Percentiles rank a stretch among this genome's conserved stretches.
Evolutionary conservation across 441 rosid genomes (phyloP).

Genomic region (Croton setiger): DNA sequence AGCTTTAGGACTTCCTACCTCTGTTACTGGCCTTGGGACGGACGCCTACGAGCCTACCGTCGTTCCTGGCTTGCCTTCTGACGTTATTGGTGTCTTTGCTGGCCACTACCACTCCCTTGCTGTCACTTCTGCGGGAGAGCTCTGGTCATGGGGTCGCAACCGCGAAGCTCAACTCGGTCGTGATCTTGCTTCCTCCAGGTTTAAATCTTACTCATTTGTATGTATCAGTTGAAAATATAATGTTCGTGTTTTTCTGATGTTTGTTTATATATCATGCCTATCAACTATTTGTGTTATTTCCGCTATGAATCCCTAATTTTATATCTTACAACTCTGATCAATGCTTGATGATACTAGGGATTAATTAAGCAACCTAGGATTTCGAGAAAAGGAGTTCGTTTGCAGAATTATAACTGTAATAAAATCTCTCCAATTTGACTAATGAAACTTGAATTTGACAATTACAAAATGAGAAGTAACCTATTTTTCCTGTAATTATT

Average conservation of each 20-base stretch:
- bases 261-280: not conserved
- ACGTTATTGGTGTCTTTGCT: conserved; percentile 43
- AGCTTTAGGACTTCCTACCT: conserved; percentile 63
- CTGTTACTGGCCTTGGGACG: conserved; percentile 42
- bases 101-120: conserved; percentile 97
- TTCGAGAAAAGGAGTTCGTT: too few relatives aligned
- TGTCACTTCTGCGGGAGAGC: conserved; percentile 58
- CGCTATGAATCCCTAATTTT: not conserved
- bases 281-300: conserved; percentile 17
- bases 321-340: not conserved
- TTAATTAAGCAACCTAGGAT: not conserved
- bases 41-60: conserved; percentile 75
- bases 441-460: too few relatives aligned
- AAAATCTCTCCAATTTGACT: too few relatives aligned
- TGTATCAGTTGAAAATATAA: not conserved
- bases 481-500: too few relatives aligned
- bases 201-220: not conserved
- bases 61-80: conserved; percentile 52
- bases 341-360: not conserved
- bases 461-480: too few relatives aligned
- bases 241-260: not conserved
- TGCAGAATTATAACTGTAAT: too few relatives aligned
- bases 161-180: conserved; percentile 81
- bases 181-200: conserved; percentile 36
- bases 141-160: conserved; percentile 96